Evolutionary conservation across 2,329 filamentous ascomycete species (phyloP).

Genomic region (Aspergillus phoenicis): DNA sequence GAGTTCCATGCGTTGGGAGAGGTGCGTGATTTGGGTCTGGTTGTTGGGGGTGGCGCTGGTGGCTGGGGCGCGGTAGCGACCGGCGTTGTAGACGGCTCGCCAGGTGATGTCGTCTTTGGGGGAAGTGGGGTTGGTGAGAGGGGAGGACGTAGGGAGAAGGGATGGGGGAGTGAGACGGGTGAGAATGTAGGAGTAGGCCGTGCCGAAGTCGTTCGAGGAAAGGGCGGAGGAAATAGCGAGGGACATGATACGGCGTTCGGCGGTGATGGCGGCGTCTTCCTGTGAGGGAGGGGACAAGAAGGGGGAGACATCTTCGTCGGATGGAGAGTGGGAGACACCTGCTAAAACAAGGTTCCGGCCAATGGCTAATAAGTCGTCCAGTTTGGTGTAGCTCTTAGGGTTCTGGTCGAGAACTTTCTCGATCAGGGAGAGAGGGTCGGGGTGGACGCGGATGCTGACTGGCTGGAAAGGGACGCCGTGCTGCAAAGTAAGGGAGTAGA

Average conservation of each 20-base stretch:
- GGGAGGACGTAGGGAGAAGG: constrained; percentile 33
- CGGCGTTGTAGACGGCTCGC: constrained; percentile 65
- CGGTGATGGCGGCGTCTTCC: constrained; percentile 38
- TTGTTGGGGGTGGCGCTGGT: constrained; percentile 35
- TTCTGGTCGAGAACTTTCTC: constrained; percentile 66
- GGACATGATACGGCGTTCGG: constrained; percentile 50
- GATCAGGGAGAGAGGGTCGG: constrained; percentile 61
- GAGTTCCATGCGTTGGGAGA: constrained; percentile 67
- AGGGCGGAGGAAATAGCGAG: constrained; percentile 51
- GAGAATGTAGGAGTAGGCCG: constrained; percentile 67
- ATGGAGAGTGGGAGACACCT: constrained; percentile 37
- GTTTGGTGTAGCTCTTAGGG: constrained; percentile 61
- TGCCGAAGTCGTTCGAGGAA: constrained; percentile 54
- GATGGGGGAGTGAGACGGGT: constrained; percentile 54
- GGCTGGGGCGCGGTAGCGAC: constrained; percentile 52
- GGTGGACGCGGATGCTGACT: constrained; percentile 65
- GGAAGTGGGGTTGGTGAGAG: constrained; percentile 29
- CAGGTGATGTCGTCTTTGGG: constrained; percentile 62
- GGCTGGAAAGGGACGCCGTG: constrained; percentile 68
- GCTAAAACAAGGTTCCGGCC: constrained; percentile 59
- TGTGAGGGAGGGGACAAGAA: constrained; percentile 14
- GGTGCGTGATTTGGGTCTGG: constrained; percentile 52
- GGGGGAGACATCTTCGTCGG: constrained; percentile 25
- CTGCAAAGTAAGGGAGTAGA: constrained; percentile 65
- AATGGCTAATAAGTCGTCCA: constrained; percentile 66